Evolutionary conservation across 2,329 filamentous ascomycete genomes (phyloP).

Genomic region (Neofusicoccum cordaticola): DNA sequence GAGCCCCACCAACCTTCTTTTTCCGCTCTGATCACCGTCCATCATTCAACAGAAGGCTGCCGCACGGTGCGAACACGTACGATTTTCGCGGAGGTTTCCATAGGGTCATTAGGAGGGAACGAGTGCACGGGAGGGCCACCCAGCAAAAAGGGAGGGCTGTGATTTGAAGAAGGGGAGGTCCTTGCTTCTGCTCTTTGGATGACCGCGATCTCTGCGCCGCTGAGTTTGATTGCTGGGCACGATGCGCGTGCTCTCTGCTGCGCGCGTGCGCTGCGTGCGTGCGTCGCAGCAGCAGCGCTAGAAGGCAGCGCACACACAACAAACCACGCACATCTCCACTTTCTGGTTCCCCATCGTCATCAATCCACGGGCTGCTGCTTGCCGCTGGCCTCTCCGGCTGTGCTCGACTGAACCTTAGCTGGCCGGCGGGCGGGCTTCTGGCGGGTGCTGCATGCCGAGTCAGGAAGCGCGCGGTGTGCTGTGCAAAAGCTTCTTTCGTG

Average conservation of each 20-base stretch:
- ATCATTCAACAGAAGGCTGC: not conserved
- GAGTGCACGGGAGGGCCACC: too few species aligned
- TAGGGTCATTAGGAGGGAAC: not conserved
- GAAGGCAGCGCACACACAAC: not conserved
- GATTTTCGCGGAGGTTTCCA: constrained; percentile 13
- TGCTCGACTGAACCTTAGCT: not conserved
- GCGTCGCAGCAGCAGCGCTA: not conserved
- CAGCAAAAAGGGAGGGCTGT: not conserved
- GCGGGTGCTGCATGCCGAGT: not conserved
- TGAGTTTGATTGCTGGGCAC: not conserved
- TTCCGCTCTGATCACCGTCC: constrained; percentile 2
- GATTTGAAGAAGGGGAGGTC: not conserved
- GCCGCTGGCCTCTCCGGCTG: not conserved
- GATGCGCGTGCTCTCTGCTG: not conserved
- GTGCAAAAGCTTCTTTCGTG: constrained; percentile 20
- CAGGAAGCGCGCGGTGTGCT: not conserved
- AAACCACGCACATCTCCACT: too few species aligned
- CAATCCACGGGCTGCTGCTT: not conserved
- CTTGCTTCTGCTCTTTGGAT: constrained; percentile 4
- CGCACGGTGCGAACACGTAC: not conserved
- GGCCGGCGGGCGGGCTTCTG: not conserved
- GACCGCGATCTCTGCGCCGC: not conserved
- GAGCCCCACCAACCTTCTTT: constrained; percentile 13
- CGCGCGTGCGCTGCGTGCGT: not conserved
- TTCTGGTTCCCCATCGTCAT: not conserved